Conservation (phyloP, 2,329 filamentous ascomycete genomes). For the Eutypella sp. region DNA sequence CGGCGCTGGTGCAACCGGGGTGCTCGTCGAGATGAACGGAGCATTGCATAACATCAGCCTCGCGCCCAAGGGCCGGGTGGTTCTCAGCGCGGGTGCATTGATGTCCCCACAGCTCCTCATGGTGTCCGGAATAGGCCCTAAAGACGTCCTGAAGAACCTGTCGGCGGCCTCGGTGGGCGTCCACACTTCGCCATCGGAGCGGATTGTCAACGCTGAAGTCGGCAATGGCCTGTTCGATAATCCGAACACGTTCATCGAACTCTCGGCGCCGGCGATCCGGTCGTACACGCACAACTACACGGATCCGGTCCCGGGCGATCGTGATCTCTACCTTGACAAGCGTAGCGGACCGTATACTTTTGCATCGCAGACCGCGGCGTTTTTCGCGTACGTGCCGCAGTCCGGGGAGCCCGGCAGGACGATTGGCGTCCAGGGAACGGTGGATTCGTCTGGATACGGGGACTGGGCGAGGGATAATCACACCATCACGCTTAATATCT, state of each 20-base stretch:
- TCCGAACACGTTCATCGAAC: conserved; percentile 49
- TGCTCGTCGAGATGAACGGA: conserved; percentile 32
- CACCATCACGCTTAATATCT: conserved; percentile 52
- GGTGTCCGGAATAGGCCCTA: conserved; percentile 33
- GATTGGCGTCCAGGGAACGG: conserved; percentile 47
- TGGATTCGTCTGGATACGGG: conserved; percentile 41
- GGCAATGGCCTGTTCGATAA: conserved; percentile 51
- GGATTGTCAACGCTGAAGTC: conserved; percentile 45
- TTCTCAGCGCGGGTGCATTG: conserved; percentile 33
- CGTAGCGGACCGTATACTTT: conserved; percentile 49
- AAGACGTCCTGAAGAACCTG: conserved; percentile 15
- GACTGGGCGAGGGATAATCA: conserved; percentile 35
- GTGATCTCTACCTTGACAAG: conserved; percentile 39
- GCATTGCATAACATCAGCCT: conserved; percentile 26
- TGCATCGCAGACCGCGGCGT: conserved; percentile 47
- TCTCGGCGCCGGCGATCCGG: conserved; percentile 35
- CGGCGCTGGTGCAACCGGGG: conserved; percentile 34
- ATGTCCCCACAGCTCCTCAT: conserved; percentile 30
- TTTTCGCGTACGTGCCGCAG: conserved; percentile 45
- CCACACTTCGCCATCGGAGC: conserved; percentile 26
- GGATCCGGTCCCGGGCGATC: conserved; percentile 35
- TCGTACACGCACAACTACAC: conserved; percentile 45
- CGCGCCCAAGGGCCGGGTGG: conserved; percentile 19
- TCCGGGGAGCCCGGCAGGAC: conserved; percentile 29
- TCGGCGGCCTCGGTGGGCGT: conserved; percentile 12